Evolutionary conservation across 2,329 filamentous ascomycete species (phyloP).

Genomic region (Volutella citrinella): DNA sequence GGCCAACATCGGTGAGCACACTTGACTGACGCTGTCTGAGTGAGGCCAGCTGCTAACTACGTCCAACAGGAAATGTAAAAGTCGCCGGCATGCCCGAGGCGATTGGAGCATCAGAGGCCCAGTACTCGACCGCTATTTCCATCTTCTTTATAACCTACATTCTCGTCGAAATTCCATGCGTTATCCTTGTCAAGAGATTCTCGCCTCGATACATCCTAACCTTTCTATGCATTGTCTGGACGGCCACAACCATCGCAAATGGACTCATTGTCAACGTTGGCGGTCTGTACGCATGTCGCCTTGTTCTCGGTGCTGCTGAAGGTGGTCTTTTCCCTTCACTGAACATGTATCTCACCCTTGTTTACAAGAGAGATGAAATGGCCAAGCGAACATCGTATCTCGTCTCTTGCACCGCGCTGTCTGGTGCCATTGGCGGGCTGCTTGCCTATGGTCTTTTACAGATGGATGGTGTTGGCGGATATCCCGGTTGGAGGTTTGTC

Average conservation of each 20-base stretch:
- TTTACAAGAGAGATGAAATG: constrained; percentile 47
- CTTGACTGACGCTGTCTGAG: neutral
- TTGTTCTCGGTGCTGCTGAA: constrained; percentile 20
- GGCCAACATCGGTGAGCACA: constrained; percentile 41
- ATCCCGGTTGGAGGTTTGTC: constrained; percentile 39
- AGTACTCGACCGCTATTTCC: constrained; percentile 31
- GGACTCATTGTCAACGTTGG: constrained; percentile 28
- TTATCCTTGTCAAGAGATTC: constrained; percentile 30
- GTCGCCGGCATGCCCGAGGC: constrained; percentile 32
- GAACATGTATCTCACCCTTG: constrained; percentile 24
- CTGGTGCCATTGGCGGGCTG: constrained; percentile 38
- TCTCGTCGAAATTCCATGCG: constrained; percentile 28
- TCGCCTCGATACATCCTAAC: constrained; percentile 30
- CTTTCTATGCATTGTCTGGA: constrained; percentile 25
- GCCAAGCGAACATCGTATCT: constrained; percentile 49
- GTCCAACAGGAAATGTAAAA: constrained; percentile 30
- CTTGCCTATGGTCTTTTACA: constrained; percentile 46
- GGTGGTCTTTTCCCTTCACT: constrained; percentile 25
- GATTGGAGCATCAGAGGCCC: constrained; percentile 26
- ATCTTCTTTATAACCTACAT: constrained; percentile 32
- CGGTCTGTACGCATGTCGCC: constrained; percentile 22
- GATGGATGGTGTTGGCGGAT: constrained; percentile 44
- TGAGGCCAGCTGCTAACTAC: no score
- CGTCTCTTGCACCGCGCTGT: constrained; percentile 47
- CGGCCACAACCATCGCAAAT: constrained; percentile 22